Percentiles rank a stretch among this genome's conserved stretches.
Conservation (phyloP, 768 basidiomycete genomes). For the Kwoniella sp. region DNA sequence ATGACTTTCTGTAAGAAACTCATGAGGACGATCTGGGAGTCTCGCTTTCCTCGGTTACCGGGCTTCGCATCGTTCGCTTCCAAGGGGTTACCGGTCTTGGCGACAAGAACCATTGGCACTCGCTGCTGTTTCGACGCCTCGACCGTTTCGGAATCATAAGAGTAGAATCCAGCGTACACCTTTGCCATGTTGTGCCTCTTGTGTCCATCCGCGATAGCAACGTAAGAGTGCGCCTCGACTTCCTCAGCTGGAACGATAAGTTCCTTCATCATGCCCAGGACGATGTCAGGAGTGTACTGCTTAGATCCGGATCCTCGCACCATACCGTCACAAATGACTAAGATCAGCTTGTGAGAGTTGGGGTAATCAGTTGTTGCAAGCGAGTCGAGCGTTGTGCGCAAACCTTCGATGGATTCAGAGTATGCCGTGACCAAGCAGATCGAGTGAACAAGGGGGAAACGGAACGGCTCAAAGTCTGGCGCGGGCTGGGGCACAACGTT, state of each 20-base stretch:
- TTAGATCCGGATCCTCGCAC: constrained; percentile 92
- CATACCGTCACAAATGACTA: constrained; percentile 97
- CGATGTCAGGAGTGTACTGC: constrained; percentile 89
- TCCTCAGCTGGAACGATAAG: constrained; percentile 76
- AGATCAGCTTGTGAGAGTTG: constrained; percentile 91
- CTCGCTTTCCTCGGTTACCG: constrained; percentile 97
- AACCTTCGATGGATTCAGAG: constrained; percentile 92
- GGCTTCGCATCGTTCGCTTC: constrained; percentile 89
- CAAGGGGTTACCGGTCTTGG: constrained; percentile 90
- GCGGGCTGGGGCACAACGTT: constrained; percentile 92
- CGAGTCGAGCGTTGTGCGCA: constrained; percentile 96
- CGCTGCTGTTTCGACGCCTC: constrained; percentile 94
- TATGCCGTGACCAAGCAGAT: constrained; percentile 98
- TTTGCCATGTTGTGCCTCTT: constrained; percentile 99
- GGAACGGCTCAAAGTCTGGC: constrained; percentile 88
- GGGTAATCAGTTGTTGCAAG: constrained; percentile 98
- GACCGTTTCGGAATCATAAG: constrained; percentile 85
- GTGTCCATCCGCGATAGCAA: constrained; percentile 99
- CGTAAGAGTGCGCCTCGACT: constrained; percentile 91
- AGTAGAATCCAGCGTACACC: constrained; percentile 96
- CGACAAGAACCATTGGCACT: constrained; percentile 91
- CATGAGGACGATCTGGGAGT: constrained; percentile 97
- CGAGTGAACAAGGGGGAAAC: constrained; percentile 88
- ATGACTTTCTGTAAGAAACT: constrained; percentile 97
- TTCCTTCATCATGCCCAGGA: constrained; percentile 95